phyloP scores from a whole-genome alignment of 768 basidiomycete species.

The Russula lepida region DNA sequence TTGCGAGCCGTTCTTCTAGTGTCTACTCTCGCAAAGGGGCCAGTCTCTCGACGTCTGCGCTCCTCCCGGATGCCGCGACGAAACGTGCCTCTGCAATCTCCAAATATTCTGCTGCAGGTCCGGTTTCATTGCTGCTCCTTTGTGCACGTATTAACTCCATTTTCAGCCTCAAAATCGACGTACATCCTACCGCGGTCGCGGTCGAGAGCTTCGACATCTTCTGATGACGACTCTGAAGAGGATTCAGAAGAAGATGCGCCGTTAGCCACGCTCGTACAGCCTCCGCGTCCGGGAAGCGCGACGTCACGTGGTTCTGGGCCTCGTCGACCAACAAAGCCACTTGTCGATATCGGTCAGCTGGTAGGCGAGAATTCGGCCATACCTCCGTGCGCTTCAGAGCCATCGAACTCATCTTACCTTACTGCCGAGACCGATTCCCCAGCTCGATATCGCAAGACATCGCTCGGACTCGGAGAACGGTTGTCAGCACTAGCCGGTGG shows the following conservation, averaged over 20 bases:
- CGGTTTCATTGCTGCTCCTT: background rate
- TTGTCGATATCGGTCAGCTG: constrained; percentile 32
- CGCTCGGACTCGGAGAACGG: constrained; percentile 16
- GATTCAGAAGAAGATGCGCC: constrained; percentile 55
- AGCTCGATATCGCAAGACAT: constrained; percentile 11
- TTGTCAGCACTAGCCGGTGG: constrained; percentile 16
- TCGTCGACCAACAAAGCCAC: constrained; percentile 35
- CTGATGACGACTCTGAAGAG: constrained; percentile 22
- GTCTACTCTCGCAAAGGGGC: constrained; percentile 36
- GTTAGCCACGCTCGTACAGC: constrained; percentile 51
- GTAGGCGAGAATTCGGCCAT: background rate
- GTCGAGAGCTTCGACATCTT: constrained; percentile 21
- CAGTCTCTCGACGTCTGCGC: constrained; percentile 51
- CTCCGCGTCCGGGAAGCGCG: constrained; percentile 60
- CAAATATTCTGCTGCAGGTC: constrained; percentile 8
- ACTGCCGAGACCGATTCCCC: background rate
- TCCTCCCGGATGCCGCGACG: constrained; percentile 44
- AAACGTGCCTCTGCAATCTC: constrained; percentile 37
- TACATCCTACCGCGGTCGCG: constrained; percentile 16
- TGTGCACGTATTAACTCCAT: background rate
- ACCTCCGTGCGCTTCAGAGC: constrained; percentile 1
- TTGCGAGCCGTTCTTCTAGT: constrained; percentile 6
- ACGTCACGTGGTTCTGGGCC: constrained; percentile 25
- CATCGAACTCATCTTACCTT: background rate
- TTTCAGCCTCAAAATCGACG: background rate